phyloP scores from a whole-genome alignment of 768 basidiomycete species.

The Lactifluus echinatus region DNA sequence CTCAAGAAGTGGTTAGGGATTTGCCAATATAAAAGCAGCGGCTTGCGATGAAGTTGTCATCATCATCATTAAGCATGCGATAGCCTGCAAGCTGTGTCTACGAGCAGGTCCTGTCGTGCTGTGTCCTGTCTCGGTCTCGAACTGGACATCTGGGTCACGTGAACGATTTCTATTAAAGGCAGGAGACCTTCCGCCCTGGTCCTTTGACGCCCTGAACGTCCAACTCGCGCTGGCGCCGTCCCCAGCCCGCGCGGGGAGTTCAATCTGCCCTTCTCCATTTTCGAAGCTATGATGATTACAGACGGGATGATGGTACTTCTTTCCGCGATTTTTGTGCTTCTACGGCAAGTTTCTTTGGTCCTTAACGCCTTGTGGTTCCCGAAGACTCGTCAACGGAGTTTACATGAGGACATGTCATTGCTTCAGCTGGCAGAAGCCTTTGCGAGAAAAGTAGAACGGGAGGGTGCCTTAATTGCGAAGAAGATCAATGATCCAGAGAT shows the following conservation, averaged over 20 bases:
- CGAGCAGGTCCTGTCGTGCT: too few relatives aligned
- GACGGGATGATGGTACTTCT: not conserved
- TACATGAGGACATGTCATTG: constrained; percentile 1
- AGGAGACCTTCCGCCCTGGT: too few relatives aligned
- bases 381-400: not conserved
- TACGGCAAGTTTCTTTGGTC: not conserved
- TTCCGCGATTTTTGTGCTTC: not conserved
- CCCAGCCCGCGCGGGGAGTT: constrained; percentile 8
- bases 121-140: too few relatives aligned
- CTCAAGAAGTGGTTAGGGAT: too few relatives aligned
- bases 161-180: too few relatives aligned
- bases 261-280: not conserved
- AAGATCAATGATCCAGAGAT: constrained; percentile 6
- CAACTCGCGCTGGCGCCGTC: constrained; percentile 11
- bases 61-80: too few relatives aligned
- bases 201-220: not conserved
- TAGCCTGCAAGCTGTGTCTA: too few relatives aligned
- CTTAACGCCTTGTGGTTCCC: not conserved
- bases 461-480: not conserved
- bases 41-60: too few relatives aligned
- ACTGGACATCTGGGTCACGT: too few relatives aligned
- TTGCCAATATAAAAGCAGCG: too few relatives aligned
- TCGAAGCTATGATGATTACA: not conserved
- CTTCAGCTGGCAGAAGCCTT: constrained; percentile 16
- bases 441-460: constrained; percentile 2